These are phyloP conservation scores for Brassica juncea DNA, from an alignment of 345 rosid genomes.

Conservation along the genomic window DNA sequence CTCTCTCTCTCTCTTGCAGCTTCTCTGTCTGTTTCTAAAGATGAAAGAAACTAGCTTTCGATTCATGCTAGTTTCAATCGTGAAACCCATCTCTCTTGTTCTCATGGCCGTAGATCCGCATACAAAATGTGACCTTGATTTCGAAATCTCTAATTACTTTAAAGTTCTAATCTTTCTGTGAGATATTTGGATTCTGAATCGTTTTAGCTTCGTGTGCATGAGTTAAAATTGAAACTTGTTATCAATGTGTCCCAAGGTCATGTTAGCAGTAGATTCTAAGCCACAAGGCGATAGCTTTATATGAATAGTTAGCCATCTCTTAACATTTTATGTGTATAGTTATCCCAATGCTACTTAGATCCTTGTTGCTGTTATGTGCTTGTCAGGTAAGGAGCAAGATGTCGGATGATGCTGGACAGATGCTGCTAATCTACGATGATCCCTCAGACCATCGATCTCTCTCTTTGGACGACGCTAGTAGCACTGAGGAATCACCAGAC, in stretches of 20 bases:
- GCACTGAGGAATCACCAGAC: conserved; percentile 83
- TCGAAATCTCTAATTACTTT: not conserved
- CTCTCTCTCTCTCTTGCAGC: conserved; percentile 15
- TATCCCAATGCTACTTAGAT: not conserved
- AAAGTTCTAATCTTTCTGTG: not conserved
- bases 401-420: conserved; percentile 71
- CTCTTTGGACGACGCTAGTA: conserved; percentile 79
- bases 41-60: conserved; percentile 4
- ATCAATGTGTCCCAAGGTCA: not conserved
- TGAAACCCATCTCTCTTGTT: conserved; percentile 21
- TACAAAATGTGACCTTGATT: conserved; percentile 28
- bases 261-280: not conserved
- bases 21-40: conserved; percentile 12
- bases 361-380: conserved; percentile 24
- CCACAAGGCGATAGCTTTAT: conserved; percentile 17
- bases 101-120: conserved; percentile 9
- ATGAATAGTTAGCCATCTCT: not conserved
- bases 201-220: conserved; percentile 1
- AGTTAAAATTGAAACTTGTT: not conserved
- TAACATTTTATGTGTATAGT: not conserved
- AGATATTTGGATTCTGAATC: not conserved
- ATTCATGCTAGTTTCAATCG: conserved; percentile 16
- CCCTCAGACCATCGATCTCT: conserved; percentile 82
- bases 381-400: conserved; percentile 44
- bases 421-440: conserved; percentile 75